Evolutionary conservation across 1,139 yeast species (phyloP), one percentile per base, ranked within the genome.

Genomic region (Kodamaea arcana): DNA sequence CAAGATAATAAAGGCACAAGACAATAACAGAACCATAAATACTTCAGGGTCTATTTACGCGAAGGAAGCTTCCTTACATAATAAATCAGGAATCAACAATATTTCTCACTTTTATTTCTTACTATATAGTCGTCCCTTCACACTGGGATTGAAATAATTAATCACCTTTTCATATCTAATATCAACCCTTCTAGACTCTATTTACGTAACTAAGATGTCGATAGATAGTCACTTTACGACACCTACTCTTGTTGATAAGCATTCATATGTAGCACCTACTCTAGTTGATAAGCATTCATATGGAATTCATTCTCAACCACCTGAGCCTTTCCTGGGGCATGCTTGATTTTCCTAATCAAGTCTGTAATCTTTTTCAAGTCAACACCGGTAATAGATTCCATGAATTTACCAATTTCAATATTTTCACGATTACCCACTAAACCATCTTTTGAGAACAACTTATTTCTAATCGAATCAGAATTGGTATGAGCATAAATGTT

Each of bases 361-460:
- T 66, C 57, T 12, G 90, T 79, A 10, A 81, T 73, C 27, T 62
- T 47, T 2, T 50, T 56, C 43, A 86, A 63, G 45, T 75, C 69
- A 15, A 78, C 68, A n/a, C 70, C 76, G 28, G 84, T 67, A 43
- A 76, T 66, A 2, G 65, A 48, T 33, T 71, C 81, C 78, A 87
- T 69, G 51, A 81, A 86, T 24, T 64, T 54, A 4, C 95, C 95
- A 44, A 87, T 75, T 45, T 86, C 95, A 31, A 70, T 84, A 59
- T 88, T 88, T 58, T 88, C 96, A 51, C 78, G 86, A 56, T 81
- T 81, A 3, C 96, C 96, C 21, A 74, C 72, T 38, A 87, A 64
- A 5, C 75, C 68, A 23, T 67, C 60, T 39, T 67, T 61, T 16
- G 53, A 50, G 30, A 43, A 46, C 23, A 81, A 54, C 39, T 64